Evolutionary conservation across 2,329 filamentous ascomycete genomes (phyloP).

Genomic region (Botryosphaeria dothidea): DNA sequence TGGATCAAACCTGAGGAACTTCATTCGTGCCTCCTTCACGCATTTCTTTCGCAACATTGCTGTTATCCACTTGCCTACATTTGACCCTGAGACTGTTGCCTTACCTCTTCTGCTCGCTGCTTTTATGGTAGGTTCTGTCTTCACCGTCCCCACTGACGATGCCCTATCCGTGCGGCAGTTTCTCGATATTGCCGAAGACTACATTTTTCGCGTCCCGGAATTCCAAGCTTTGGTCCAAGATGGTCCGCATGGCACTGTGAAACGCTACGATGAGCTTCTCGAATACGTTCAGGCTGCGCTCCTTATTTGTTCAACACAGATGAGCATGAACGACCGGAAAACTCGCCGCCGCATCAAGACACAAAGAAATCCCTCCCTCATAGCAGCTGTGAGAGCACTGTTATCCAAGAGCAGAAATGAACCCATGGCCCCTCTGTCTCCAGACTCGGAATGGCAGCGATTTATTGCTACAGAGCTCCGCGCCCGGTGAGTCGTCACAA

Average conservation of each 20-base stretch:
- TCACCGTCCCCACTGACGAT: slow-evolving; percentile 20
- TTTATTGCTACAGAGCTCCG: slow-evolving; percentile 22
- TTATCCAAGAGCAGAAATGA: background rate
- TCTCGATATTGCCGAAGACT: slow-evolving; percentile 22
- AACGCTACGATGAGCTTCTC: background rate
- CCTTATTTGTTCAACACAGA: slow-evolving; percentile 20
- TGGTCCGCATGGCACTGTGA: background rate
- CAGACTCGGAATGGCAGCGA: slow-evolving; percentile 12
- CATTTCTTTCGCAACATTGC: slow-evolving; percentile 48
- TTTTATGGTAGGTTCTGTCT: slow-evolving; percentile 39
- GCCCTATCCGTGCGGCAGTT: slow-evolving; percentile 21
- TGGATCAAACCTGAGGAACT: slow-evolving; percentile 23
- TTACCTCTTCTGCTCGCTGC: slow-evolving; percentile 43
- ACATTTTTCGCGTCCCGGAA: slow-evolving; percentile 18
- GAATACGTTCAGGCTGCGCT: slow-evolving; percentile 22
- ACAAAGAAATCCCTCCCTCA: slow-evolving; percentile 17
- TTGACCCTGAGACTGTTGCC: slow-evolving; percentile 40
- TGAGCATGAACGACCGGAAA: slow-evolving; percentile 19
- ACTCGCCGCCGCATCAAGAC: slow-evolving; percentile 18
- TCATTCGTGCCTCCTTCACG: slow-evolving; percentile 45
- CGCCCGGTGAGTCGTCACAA: slow-evolving; percentile 20
- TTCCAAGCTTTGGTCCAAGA: background rate
- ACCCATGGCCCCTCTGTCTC: background rate
- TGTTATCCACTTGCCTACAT: slow-evolving; percentile 45
- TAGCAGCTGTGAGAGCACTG: slow-evolving; percentile 20